Evolutionary conservation across 495 filamentous ascomycete genomes (phyloP), one percentile per base, ranked within the genome.

Genomic region (Evansstolkia leycettana): DNA sequence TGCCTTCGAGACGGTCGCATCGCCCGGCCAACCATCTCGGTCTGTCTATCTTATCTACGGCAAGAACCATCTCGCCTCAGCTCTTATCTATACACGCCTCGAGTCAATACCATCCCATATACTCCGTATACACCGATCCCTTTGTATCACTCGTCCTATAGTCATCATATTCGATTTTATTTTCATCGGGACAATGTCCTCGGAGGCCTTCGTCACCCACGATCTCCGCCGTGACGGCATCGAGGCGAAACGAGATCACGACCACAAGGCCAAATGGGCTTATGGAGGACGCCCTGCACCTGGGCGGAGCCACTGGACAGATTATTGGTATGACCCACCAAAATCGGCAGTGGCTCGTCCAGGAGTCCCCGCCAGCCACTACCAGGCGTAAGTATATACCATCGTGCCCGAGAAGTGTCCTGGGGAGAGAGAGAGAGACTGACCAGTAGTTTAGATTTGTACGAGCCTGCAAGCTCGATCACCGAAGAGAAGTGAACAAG

Each of bases 261-360:
- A 70, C 42, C 64, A 65, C 38, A 69, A 70, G 53, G 54, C 64
- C 38, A 75, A 75, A 46, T 75, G 71, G 71, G 59, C 60, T 5
- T 50, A 62, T 31, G 71, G 71, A 24, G 55, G 54, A 13, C 48
- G 54, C 36, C 8, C 38, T 17, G 44, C 42, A 28, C 26, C 17
- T 40, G 28, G 17, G 17, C 27, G 13, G 6, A 20, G 32, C 46
- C 30, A 18, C n/a, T n/a, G n/a, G n/a, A n/a, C n/a, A n/a, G 20
- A 23, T 23, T 23, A 4, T 9, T 5, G 9, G 20, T 9, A 5
- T 23, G 5, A 5, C 20, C 20, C 20, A 23, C 20, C 20, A n/a
- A n/a, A n/a, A 4, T 23, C 9, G 20, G 5, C 20, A 23, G 20
- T 23, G 9, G 9, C 20, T 23, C 20, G 20, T 9, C 20, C 20